Conservation (phyloP, 345 rosid species). For the Murraya paniculata region DNA sequence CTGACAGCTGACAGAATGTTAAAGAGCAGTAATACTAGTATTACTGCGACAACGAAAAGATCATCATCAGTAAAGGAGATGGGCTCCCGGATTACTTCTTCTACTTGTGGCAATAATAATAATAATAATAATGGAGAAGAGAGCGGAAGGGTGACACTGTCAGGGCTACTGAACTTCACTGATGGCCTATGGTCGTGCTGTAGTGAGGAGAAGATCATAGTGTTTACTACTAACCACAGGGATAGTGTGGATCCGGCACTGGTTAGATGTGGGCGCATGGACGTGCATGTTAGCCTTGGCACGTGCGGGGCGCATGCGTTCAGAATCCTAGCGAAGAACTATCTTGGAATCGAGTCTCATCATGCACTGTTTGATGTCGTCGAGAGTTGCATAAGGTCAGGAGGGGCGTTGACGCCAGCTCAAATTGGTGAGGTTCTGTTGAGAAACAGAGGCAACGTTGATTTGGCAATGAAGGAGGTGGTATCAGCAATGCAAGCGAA, state of each 20-base stretch:
- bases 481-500: conserved; percentile 35
- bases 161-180: conserved; percentile 43
- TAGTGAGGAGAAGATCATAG: conserved; percentile 44
- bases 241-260: conserved; percentile 47
- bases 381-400: conserved; percentile 39
- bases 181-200: conserved; percentile 52
- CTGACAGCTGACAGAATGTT: conserved; percentile 37
- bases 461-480: conserved; percentile 42
- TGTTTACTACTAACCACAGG: conserved; percentile 43
- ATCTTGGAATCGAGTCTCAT: conserved; percentile 34
- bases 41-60: conserved; percentile 8
- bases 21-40: conserved; percentile 5
- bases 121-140: conserved; percentile 14
- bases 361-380: conserved; percentile 36
- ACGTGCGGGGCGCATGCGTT: conserved; percentile 44
- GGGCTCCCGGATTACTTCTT: neutral
- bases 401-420: conserved; percentile 46
- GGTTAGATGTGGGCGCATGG: conserved; percentile 50
- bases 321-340: conserved; percentile 36
- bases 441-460: conserved; percentile 38
- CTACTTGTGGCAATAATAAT: too few species aligned
- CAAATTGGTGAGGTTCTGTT: conserved; percentile 42
- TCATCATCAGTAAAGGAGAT: neutral
- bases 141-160: conserved; percentile 36
- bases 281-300: conserved; percentile 41